Conservation (phyloP, 2,329 filamentous ascomycete genomes). For the Zymoseptoria pseudotritici region DNA sequence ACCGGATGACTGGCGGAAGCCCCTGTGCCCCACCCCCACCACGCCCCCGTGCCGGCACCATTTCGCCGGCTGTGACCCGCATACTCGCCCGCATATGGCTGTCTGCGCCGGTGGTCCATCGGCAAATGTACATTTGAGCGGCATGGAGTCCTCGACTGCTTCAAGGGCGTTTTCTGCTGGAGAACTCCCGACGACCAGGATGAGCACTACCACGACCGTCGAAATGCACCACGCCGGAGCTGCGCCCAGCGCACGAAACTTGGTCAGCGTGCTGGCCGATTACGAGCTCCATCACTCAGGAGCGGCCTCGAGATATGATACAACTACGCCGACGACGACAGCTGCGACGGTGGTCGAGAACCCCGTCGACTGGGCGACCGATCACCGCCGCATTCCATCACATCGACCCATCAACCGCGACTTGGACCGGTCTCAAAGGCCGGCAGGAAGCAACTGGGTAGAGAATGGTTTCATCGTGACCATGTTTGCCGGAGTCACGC, state of each 20-base stretch:
- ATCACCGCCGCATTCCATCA: constrained; percentile 42
- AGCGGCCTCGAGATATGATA: constrained; percentile 25
- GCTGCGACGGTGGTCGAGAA: too few relatives aligned
- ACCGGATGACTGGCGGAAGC: too few relatives aligned
- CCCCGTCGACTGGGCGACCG: constrained; percentile 40
- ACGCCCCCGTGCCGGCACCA: too few relatives aligned
- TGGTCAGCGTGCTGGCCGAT: too few relatives aligned
- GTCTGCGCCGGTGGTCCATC: too few relatives aligned
- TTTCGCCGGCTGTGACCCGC: too few relatives aligned
- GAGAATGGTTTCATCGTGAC: constrained; percentile 43
- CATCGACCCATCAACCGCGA: constrained; percentile 40
- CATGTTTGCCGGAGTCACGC: constrained; percentile 43
- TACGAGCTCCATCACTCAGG: constrained; percentile 41
- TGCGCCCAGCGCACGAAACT: too few relatives aligned
- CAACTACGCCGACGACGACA: constrained; percentile 1
- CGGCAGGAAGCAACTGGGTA: constrained; percentile 36
- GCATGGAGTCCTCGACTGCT: background rate
- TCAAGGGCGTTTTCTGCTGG: too few relatives aligned
- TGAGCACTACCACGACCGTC: constrained; percentile 33
- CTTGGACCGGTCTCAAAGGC: constrained; percentile 36
- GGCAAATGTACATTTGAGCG: too few relatives aligned
- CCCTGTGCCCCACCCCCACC: too few relatives aligned
- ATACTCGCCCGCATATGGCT: too few relatives aligned
- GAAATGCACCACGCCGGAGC: constrained; percentile 29
- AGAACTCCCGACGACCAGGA: constrained; percentile 40